Percentiles rank a stretch among this genome's conserved stretches.
These are phyloP conservation scores for Rosa multiflora DNA, from an alignment of 306 rosid species.

Conservation along the genomic window DNA sequence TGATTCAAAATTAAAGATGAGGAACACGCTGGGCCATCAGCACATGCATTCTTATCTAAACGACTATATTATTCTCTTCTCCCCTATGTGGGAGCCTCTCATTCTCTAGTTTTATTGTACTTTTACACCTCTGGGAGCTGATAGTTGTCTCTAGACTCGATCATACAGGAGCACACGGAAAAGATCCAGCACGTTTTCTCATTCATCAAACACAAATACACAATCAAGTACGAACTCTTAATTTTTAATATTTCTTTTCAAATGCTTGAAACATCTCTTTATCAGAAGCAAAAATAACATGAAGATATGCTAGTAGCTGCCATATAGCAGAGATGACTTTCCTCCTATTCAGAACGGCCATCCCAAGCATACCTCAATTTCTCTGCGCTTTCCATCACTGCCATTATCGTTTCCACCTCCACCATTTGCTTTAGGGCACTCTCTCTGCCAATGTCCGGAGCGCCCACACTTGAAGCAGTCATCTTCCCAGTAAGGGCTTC, in stretches of 20 bases:
- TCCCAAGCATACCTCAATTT: constrained; percentile 65
- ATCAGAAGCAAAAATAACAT: neutral
- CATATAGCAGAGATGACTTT: neutral
- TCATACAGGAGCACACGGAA: neutral
- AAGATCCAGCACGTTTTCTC: neutral
- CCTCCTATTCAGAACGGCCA: constrained; percentile 27
- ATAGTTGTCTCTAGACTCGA: neutral
- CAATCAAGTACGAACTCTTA: neutral
- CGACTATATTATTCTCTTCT: neutral
- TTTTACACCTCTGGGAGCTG: neutral
- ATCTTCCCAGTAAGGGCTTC: neutral
- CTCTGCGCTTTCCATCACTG: constrained; percentile 6
- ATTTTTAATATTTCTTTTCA: neutral
- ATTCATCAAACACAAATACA: neutral
- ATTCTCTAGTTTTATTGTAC: too few species aligned
- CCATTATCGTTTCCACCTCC: constrained; percentile 10
- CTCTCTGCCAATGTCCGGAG: neutral
- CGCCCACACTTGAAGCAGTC: neutral
- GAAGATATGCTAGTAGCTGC: neutral
- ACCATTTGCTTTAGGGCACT: constrained; percentile 60
- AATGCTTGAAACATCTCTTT: neutral
- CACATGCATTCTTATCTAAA: too few species aligned
- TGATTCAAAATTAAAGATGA: too few species aligned
- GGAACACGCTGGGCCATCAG: too few species aligned
- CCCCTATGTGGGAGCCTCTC: neutral